Base-by-base conservation (phyloP, 768 basidiomycete species). In the Agaricus bisporus region DNA sequence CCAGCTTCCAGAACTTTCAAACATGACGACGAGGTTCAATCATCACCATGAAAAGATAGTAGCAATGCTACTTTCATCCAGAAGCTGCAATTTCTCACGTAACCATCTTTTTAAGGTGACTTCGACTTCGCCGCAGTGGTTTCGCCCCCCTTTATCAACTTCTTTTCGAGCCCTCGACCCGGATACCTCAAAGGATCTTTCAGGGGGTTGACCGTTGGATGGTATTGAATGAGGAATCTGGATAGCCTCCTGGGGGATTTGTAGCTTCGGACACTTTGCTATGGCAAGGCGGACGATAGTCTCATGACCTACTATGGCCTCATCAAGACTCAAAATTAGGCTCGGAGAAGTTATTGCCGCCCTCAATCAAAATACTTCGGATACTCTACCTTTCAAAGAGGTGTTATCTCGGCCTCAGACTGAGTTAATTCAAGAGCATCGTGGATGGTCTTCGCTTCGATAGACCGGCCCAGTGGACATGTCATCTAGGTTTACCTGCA, bases 361-460 rank as follows among this genome's bases (percentile, higher is more conserved):
- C 22, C 43, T 22, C 22, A 25, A 22, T 25, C 4, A 8, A 11
- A 26, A 45, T 3, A 45, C 2, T 15, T 18, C 5, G 20, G 20
- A 25, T 17, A 39, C 36, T 26, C 32, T 36, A 17, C 42, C 35
- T 44, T 17, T 26, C 43, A 15, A 47, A 32, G 7, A 32, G 36
- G 44, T 22, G 51, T 35, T 46, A 22, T 28, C 32, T 37, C 2
- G 32, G 36, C 44, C 26, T 26, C 9, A 37, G 9, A 45, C 10
- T 36, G 25, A 45, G 45, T 52, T 26, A 39, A 52, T 52, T 22
- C 51, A 52, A 22, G 51, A 53, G 44, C 28, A 28, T 15, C 20
- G 25, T 25, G 14, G n/a, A 11, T 14, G 17, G 41, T 42, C 35
- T 28, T 5, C 4, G 42, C 10, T 10, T 38, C 11, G 35, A 35